Evolutionary conservation across 73 alveolate genomes (phyloP).

Genomic region (Paramecium octaurelia): DNA sequence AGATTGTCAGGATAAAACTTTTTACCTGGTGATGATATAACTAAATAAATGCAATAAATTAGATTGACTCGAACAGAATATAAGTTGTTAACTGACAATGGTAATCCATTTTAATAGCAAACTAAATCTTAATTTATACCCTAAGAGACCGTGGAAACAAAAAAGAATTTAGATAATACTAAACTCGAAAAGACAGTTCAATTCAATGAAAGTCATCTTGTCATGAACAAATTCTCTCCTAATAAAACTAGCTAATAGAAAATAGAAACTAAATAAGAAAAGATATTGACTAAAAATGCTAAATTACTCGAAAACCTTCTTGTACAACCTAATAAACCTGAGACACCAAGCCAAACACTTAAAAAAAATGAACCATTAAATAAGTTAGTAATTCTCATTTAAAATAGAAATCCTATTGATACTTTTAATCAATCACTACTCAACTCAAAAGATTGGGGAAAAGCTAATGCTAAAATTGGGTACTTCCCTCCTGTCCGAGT

Average conservation of each 20-base stretch:
- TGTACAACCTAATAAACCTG: not conserved
- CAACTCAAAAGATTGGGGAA: slow-evolving; percentile 12
- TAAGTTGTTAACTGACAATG: slow-evolving; percentile 24
- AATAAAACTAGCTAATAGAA: not conserved
- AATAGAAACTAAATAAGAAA: not conserved
- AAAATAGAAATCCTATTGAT: slow-evolving; percentile 26
- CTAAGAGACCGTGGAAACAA: not conserved
- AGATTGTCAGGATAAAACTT: slow-evolving; percentile 31
- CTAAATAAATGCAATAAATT: not conserved
- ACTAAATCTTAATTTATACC: slow-evolving; percentile 6
- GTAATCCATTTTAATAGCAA: not conserved
- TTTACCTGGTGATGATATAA: slow-evolving; percentile 31
- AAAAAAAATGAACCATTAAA: not conserved
- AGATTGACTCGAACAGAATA: slow-evolving; percentile 30
- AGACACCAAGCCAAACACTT: not conserved
- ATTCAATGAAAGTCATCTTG: not conserved
- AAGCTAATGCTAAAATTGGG: not conserved
- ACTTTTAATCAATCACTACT: not conserved
- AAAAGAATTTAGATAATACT: not conserved
- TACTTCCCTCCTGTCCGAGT: not conserved
- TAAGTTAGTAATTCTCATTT: not conserved
- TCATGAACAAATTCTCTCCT: not conserved
- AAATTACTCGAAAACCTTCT: slow-evolving; percentile 4
- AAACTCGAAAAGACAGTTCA: slow-evolving; percentile 2
- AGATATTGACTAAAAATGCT: not conserved